phyloP scores from a whole-genome alignment of 2,329 filamentous ascomycete genomes.

The Leptographium lundbergii region DNA sequence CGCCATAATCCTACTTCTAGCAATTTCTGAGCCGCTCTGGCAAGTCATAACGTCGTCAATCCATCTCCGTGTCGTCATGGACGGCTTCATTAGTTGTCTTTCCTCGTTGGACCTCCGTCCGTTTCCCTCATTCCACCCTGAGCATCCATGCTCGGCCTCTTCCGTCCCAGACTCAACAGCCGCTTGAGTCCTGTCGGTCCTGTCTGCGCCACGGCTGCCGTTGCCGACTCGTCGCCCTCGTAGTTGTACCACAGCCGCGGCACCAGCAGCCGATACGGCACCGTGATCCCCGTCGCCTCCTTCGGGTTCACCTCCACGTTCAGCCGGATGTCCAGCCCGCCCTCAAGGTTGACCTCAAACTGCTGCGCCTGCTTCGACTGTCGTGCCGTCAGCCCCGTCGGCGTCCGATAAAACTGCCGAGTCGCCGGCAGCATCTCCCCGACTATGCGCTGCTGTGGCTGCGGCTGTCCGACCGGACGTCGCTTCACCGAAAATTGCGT shows the following conservation, averaged over 20 bases:
- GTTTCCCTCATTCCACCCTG: too few relatives aligned
- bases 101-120: too few relatives aligned
- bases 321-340: slow-evolving; percentile 72
- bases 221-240: slow-evolving; percentile 26
- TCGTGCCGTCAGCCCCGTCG: slow-evolving; percentile 54
- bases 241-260: slow-evolving; percentile 59
- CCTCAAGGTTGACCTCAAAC: slow-evolving; percentile 61
- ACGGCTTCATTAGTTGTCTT: too few relatives aligned
- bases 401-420: slow-evolving; percentile 50
- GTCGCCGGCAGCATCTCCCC: background rate
- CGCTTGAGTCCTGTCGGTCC: slow-evolving; percentile 29
- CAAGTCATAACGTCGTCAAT: too few relatives aligned
- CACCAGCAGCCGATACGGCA: slow-evolving; percentile 75
- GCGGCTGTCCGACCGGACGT: slow-evolving; percentile 10
- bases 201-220: slow-evolving; percentile 4
- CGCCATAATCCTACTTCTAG: too few relatives aligned
- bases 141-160: background rate
- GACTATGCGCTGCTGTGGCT: slow-evolving; percentile 1
- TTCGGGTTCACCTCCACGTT: slow-evolving; percentile 80
- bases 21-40: too few relatives aligned
- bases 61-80: too few relatives aligned
- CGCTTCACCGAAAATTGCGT: slow-evolving; percentile 38
- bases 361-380: slow-evolving; percentile 41
- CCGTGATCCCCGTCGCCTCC: slow-evolving; percentile 79
- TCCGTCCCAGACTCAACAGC: slow-evolving; percentile 25